A percentile compares a stretch with the other conserved stretches of the same genome.
Evolutionary conservation across 208 protist genomes (phyloP).

Genomic region (Strigomonas culicis): DNA sequence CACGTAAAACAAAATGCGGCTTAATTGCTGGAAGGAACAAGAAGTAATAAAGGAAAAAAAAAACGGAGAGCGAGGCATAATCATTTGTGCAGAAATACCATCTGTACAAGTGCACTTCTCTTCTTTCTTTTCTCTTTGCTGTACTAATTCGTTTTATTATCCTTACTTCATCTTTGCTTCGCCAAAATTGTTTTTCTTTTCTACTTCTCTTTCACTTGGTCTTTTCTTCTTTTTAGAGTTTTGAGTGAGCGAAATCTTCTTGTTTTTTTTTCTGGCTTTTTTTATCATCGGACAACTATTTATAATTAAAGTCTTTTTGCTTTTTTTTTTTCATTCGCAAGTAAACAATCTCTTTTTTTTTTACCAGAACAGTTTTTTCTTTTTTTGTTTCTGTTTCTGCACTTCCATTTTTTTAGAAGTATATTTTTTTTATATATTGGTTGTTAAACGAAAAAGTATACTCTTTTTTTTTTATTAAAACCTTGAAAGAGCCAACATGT

Average conservation of each 20-base stretch:
- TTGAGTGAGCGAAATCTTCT: background rate
- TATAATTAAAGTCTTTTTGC: background rate
- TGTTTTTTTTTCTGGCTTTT: background rate
- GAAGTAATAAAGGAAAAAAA: background rate
- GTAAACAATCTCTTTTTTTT: background rate
- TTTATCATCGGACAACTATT: background rate
- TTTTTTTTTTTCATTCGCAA: constrained; percentile 14
- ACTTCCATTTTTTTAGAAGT: constrained; percentile 9
- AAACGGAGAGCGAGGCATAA: constrained; percentile 4
- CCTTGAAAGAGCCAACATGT: background rate
- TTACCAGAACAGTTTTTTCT: background rate
- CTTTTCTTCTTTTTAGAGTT: background rate
- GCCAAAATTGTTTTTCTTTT: background rate
- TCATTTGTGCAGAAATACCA: background rate
- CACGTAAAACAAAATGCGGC: too few species aligned
- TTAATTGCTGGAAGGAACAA: background rate
- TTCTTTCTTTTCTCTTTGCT: background rate
- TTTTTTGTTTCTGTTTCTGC: constrained; percentile 12
- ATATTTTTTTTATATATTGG: constrained; percentile 12
- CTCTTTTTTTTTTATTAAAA: background rate
- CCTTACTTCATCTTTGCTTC: background rate
- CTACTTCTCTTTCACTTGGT: background rate
- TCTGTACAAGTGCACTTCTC: background rate
- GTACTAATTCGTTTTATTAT: background rate
- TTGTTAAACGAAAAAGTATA: background rate